These are phyloP conservation scores for Warburgia ugandensis DNA, from an alignment of 164 flowering plant genomes.

Conservation along the genomic window DNA sequence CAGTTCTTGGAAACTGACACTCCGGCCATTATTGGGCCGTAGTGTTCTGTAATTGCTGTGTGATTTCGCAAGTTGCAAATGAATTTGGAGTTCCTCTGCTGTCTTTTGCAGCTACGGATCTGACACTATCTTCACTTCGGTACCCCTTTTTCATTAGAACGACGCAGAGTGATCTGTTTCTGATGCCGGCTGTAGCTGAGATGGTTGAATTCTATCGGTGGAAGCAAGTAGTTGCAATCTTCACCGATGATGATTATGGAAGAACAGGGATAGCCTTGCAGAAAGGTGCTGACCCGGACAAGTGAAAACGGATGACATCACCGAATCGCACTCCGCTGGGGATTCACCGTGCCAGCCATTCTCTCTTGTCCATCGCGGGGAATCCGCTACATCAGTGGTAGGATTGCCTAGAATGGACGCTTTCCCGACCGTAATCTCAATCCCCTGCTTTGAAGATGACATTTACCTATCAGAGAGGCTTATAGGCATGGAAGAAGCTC, in stretches of 20 bases:
- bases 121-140: conserved; percentile 72
- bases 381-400: too few species aligned
- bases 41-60: conserved; percentile 66
- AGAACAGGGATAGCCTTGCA: conserved; percentile 61
- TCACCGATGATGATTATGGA: conserved; percentile 64
- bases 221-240: conserved; percentile 57
- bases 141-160: conserved; percentile 62
- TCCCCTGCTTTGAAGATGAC: conserved; percentile 60
- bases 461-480: conserved; percentile 39
- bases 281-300: conserved; percentile 18
- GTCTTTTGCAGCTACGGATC: conserved; percentile 80
- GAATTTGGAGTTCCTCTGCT: conserved; percentile 72
- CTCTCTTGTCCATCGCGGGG: too few species aligned
- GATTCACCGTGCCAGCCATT: too few species aligned
- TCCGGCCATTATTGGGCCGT: conserved; percentile 78
- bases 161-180: conserved; percentile 50
- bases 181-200: conserved; percentile 77
- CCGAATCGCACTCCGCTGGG: too few species aligned
- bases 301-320: conserved; percentile 20
- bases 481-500: conserved; percentile 57
- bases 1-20: conserved; percentile 52
- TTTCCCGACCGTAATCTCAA: too few species aligned
- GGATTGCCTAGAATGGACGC: too few species aligned
- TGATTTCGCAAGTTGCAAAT: conserved; percentile 48
- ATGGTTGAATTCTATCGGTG: conserved; percentile 48